A percentile compares a stretch with the other conserved stretches of the same genome.
Conservation (phyloP, 108 stramenopile genomes). For the Phaeodactylum tricornutum region DNA sequence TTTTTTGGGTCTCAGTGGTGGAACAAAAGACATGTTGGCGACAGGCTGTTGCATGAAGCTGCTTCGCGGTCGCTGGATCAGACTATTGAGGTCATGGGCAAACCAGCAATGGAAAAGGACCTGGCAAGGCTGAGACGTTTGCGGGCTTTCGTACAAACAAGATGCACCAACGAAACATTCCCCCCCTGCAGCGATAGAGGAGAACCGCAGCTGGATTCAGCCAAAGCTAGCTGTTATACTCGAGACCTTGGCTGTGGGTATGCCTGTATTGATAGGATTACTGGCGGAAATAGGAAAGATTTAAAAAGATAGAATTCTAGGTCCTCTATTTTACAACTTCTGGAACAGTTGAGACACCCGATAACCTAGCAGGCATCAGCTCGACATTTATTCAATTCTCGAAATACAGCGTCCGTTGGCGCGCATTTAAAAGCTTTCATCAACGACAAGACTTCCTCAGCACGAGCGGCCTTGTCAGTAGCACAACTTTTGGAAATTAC, state of each 20-base stretch:
- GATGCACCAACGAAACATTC: slow-evolving; percentile 4
- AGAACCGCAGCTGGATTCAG: slow-evolving; percentile 9
- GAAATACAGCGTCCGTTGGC: neutral
- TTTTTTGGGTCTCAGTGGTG: slow-evolving; percentile 4
- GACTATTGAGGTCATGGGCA: slow-evolving; percentile 9
- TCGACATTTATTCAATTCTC: neutral
- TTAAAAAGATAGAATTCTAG: too few relatives aligned
- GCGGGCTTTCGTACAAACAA: neutral
- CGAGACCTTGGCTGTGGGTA: slow-evolving; percentile 18
- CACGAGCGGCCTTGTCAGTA: neutral
- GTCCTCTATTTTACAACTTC: too few relatives aligned
- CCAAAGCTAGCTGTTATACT: slow-evolving; percentile 2
- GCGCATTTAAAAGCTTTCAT: neutral
- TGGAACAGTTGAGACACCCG: too few relatives aligned
- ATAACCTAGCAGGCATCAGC: too few relatives aligned
- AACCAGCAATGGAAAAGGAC: neutral
- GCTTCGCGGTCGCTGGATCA: slow-evolving; percentile 5
- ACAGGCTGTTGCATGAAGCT: slow-evolving; percentile 4
- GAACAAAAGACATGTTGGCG: neutral
- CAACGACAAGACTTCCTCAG: neutral
- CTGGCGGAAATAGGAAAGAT: too few relatives aligned
- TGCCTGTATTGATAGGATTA: slow-evolving; percentile 9
- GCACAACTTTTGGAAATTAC: neutral
- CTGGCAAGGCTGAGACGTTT: neutral
- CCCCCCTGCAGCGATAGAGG: slow-evolving; percentile 10